Evolutionary conservation across 106 monocot species (phyloP), one percentile per base, ranked within the genome.

Genomic region (Posidonia australis): DNA sequence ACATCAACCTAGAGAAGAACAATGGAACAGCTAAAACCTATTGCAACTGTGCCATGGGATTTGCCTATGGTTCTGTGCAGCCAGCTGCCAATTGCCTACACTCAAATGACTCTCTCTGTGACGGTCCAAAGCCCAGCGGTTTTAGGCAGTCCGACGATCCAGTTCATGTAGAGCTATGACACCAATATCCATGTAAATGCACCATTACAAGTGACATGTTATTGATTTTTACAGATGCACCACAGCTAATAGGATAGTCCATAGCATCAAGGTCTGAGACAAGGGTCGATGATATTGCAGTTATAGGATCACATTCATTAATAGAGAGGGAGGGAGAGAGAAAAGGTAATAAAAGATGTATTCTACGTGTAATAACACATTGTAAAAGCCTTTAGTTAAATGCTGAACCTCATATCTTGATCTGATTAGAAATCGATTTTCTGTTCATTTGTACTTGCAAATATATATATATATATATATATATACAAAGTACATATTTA

Each of bases 41-140:
- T 54, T 98, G 96, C 77, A 90, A 98, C 63, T 90, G 81, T 32
- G 96, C 85, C 43, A 87, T 85, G 77, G 96, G 96, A 13, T 80
- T 87, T 31, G 85, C 78, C 68, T 82, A 77, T n/a, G 96, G 96
- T 5, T 61, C 60, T 24, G 96, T 98, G 13, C 63, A 46, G 28
- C 96, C 96, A 22, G 63, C 77, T 13, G 96, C 83, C 14, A 83
- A 83, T 45, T 98, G 96, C 75, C 77, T 98, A 5, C 63, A 41
- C n/a, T 25, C 60, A 10, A 67, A 66, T 41, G 76, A 32, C 49
- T 81, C 76, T 1, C 41, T 20, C 9, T 84, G 84, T 60, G 80
- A 60, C 23, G 88, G 69, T 9, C 17, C 67, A 20, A 25, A 64
- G 29, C 43, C 65, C 1, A 58, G 42, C n/a, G 41, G 53, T 2